Conservation (phyloP, 2,329 filamentous ascomycete genomes). For the Talaromyces sp. region DNA sequence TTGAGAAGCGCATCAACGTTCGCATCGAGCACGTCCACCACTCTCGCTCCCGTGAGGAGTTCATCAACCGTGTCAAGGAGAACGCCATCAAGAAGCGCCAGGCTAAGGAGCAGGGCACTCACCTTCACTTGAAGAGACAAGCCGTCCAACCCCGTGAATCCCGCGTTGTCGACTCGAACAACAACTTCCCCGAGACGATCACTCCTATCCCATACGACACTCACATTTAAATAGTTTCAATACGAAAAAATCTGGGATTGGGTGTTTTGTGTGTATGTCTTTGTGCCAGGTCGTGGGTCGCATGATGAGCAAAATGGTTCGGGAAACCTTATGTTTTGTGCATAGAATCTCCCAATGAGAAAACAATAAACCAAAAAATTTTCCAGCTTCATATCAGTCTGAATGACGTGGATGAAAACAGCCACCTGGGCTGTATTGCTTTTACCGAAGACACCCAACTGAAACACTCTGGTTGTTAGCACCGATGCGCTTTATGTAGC, state of each 20-base stretch:
- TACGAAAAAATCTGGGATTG: constrained; percentile 30
- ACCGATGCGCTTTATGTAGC: background rate
- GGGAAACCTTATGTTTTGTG: constrained; percentile 35
- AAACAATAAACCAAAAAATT: constrained; percentile 26
- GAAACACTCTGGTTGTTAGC: background rate
- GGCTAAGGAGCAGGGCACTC: constrained; percentile 83
- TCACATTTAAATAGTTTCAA: constrained; percentile 66
- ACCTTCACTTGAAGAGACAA: constrained; percentile 89
- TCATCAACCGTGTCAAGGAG: constrained; percentile 91
- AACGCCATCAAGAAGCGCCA: constrained; percentile 90
- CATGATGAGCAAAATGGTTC: constrained; percentile 34
- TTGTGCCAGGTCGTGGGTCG: constrained; percentile 29
- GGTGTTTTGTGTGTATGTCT: constrained; percentile 30
- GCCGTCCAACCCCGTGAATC: constrained; percentile 73
- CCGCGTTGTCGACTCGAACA: constrained; percentile 71
- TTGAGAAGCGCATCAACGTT: constrained; percentile 99
- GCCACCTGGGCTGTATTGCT: background rate
- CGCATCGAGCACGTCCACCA: constrained; percentile 94
- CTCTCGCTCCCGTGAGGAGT: constrained; percentile 94
- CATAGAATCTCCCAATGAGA: constrained; percentile 42
- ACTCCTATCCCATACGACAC: constrained; percentile 95
- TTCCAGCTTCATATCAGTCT: constrained; percentile 16
- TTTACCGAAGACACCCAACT: background rate
- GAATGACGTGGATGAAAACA: background rate
- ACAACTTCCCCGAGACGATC: constrained; percentile 86